Percentiles rank a stretch among this genome's conserved stretches.
These are phyloP conservation scores for Picochlorum sp. DNA, from an alignment of 139 green algal species.

Conservation along the genomic window DNA sequence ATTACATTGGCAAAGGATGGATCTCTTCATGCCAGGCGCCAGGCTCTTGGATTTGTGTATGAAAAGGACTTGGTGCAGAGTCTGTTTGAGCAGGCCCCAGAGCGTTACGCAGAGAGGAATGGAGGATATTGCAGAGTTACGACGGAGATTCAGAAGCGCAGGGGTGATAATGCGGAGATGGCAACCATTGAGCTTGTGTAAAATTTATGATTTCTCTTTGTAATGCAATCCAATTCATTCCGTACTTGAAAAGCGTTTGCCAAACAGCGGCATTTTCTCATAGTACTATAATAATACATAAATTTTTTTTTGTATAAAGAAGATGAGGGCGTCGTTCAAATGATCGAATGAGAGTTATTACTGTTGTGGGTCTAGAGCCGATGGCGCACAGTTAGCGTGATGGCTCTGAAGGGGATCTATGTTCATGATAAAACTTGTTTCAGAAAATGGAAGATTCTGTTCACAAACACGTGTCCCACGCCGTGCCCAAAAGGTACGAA, in stretches of 20 bases:
- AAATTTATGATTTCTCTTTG: slow-evolving; percentile 8
- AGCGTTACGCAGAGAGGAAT: slow-evolving; percentile 75
- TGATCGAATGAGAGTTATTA: too few relatives aligned
- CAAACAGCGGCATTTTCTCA: too few relatives aligned
- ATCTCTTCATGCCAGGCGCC: slow-evolving; percentile 65
- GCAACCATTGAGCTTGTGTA: slow-evolving; percentile 93
- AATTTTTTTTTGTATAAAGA: too few relatives aligned
- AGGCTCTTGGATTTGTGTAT: slow-evolving; percentile 86
- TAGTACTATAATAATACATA: too few relatives aligned
- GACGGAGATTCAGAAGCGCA: slow-evolving; percentile 32
- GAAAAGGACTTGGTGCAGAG: slow-evolving; percentile 81
- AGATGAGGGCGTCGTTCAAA: too few relatives aligned
- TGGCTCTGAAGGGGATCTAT: too few relatives aligned
- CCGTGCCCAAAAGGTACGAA: too few relatives aligned
- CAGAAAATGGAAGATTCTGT: too few relatives aligned
- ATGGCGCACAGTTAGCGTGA: too few relatives aligned
- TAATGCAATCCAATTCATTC: background rate
- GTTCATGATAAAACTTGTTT: too few relatives aligned
- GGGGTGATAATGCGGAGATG: slow-evolving; percentile 92
- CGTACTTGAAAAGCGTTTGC: background rate
- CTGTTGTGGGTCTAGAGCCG: too few relatives aligned
- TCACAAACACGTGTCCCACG: too few relatives aligned
- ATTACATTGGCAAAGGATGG: slow-evolving; percentile 94
- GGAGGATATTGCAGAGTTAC: slow-evolving; percentile 89
- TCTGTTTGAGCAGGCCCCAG: slow-evolving; percentile 75